Conservation (phyloP, 768 basidiomycete genomes). For the Amylocystis lapponica region DNA sequence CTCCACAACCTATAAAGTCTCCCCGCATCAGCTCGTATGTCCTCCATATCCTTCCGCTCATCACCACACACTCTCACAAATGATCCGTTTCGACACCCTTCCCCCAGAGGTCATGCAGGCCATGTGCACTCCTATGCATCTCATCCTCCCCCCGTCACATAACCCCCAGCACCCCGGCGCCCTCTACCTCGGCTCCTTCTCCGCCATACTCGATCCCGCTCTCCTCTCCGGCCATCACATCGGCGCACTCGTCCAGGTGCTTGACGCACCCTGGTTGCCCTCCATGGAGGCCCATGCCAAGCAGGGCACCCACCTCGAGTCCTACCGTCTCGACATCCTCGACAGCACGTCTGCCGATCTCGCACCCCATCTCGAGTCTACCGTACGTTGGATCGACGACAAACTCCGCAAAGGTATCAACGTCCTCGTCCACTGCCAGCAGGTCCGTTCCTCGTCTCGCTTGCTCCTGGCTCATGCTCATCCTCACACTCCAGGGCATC, state of each 20-base stretch:
- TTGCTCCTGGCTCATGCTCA: constrained; percentile 3
- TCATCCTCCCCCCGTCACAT: constrained; percentile 42
- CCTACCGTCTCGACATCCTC: constrained; percentile 62
- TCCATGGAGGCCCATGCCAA: constrained; percentile 25
- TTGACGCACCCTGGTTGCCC: constrained; percentile 62
- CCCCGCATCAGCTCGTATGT: not conserved
- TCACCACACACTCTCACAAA: constrained; percentile 22
- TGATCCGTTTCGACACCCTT: constrained; percentile 77
- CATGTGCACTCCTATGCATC: constrained; percentile 84
- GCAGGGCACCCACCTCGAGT: constrained; percentile 27
- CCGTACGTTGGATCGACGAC: constrained; percentile 60
- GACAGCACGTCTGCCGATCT: constrained; percentile 60
- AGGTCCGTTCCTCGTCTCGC: constrained; percentile 40
- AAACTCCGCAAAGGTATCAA: constrained; percentile 55
- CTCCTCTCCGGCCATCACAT: constrained; percentile 46
- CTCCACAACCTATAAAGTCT: not conserved
- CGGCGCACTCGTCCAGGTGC: constrained; percentile 58
- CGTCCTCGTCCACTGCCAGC: constrained; percentile 77
- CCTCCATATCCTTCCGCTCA: too few species aligned
- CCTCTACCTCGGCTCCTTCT: constrained; percentile 66
- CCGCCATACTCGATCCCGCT: constrained; percentile 51
- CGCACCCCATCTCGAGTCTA: constrained; percentile 60
- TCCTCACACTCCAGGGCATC: constrained; percentile 46
- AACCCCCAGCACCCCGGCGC: constrained; percentile 35
- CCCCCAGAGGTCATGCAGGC: constrained; percentile 75